A percentile compares a stretch with the other conserved stretches of the same genome.
phyloP scores from a whole-genome alignment of 352 stramenopile species.

The Globisporangium middletonii region DNA sequence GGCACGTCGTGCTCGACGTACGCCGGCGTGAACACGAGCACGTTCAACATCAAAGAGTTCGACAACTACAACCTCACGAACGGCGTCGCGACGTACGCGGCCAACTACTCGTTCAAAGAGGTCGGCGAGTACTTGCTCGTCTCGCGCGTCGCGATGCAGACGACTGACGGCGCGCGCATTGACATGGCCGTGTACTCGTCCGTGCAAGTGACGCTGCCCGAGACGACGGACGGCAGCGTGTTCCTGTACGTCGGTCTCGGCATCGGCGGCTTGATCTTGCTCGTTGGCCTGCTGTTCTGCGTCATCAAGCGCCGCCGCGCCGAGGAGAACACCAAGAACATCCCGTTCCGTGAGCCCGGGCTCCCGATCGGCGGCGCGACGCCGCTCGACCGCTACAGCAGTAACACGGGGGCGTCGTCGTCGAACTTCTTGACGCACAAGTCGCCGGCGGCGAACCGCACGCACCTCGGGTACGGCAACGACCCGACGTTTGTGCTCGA shows the following conservation, averaged over 20 bases:
- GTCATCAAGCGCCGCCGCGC: constrained; percentile 60
- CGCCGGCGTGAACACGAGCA: constrained; percentile 44
- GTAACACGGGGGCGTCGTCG: constrained; percentile 48
- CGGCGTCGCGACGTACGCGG: constrained; percentile 41
- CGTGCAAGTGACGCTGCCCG: constrained; percentile 46
- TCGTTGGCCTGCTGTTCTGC: constrained; percentile 60
- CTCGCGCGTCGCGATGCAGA: constrained; percentile 64
- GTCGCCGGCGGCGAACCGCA: constrained; percentile 30
- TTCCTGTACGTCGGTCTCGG: constrained; percentile 73
- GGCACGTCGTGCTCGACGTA: constrained; percentile 59
- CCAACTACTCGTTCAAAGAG: constrained; percentile 46
- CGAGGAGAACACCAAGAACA: constrained; percentile 58
- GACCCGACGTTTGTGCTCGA: constrained; percentile 35
- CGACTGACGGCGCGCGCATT: constrained; percentile 61
- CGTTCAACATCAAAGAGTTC: constrained; percentile 42
- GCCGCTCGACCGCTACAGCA: constrained; percentile 29
- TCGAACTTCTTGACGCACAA: constrained; percentile 69
- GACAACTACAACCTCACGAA: constrained; percentile 63
- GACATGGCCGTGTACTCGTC: constrained; percentile 82
- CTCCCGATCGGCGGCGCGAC: constrained; percentile 17
- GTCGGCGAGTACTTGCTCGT: constrained; percentile 65
- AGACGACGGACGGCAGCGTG: constrained; percentile 33
- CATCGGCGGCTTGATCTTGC: constrained; percentile 59
- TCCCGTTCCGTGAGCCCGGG: constrained; percentile 63
- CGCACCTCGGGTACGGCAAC: constrained; percentile 21